These are phyloP conservation scores for Adansonia digitata DNA, from an alignment of 345 rosid genomes.

Conservation along the genomic window DNA sequence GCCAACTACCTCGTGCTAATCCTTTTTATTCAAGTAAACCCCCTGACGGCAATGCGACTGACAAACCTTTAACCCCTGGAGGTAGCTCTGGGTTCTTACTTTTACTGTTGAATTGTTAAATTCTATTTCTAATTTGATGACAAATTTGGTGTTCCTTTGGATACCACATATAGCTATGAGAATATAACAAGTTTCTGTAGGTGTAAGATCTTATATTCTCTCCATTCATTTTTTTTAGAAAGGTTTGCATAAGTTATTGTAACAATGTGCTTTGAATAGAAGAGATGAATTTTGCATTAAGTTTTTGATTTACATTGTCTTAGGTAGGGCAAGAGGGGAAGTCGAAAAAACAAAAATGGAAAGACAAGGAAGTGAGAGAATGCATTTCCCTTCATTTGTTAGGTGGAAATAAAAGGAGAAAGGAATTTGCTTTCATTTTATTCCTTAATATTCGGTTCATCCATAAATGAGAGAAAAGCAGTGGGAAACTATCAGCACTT, in stretches of 20 bases:
- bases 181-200: not conserved
- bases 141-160: not conserved
- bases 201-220: not conserved
- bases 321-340: not conserved
- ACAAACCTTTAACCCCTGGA: constrained; percentile 52
- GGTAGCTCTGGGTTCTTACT: constrained; percentile 34
- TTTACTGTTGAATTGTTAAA: not conserved
- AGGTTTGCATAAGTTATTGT: not conserved
- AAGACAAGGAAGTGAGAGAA: not conserved
- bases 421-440: not conserved
- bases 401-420: not conserved
- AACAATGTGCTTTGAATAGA: not conserved
- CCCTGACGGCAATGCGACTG: constrained; percentile 52
- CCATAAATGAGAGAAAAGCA: not conserved
- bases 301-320: not conserved
- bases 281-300: not conserved
- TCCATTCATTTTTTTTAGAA: not conserved
- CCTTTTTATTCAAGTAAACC: constrained; percentile 71
- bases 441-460: not conserved
- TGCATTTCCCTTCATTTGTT: not conserved
- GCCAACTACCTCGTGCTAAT: constrained; percentile 70
- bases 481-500: not conserved
- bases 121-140: not conserved
- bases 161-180: not conserved
- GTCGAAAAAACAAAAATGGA: not conserved